A percentile compares a stretch with the other conserved stretches of the same genome.
Conservation (phyloP, 2,329 filamentous ascomycete species). For the Cryphonectria naterciae region DNA sequence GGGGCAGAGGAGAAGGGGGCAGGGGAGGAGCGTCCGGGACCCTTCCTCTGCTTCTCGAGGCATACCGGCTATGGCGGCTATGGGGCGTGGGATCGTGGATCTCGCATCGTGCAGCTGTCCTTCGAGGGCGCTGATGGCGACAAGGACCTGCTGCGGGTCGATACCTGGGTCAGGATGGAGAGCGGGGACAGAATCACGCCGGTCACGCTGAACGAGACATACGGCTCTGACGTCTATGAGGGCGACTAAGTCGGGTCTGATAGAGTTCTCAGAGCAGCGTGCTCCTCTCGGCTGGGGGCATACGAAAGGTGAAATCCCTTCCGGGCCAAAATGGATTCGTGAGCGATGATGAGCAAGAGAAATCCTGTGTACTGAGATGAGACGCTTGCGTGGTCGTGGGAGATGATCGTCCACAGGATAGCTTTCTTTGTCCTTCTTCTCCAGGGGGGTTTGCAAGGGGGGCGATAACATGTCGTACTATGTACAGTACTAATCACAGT, state of each 20-base stretch:
- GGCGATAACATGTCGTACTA: background rate
- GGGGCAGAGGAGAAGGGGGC: too few relatives aligned
- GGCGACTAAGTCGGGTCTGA: background rate
- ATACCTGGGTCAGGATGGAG: slow-evolving; percentile 31
- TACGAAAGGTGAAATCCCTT: background rate
- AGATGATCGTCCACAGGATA: too few relatives aligned
- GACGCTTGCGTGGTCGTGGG: too few relatives aligned
- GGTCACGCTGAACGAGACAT: slow-evolving; percentile 29
- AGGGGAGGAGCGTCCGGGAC: slow-evolving; percentile 31
- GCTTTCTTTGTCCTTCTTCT: too few relatives aligned
- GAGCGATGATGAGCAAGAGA: too few relatives aligned
- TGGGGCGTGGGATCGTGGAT: slow-evolving; percentile 27
- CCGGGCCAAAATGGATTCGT: too few relatives aligned
- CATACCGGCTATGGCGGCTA: slow-evolving; percentile 30
- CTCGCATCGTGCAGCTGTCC: slow-evolving; percentile 30
- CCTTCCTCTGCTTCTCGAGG: slow-evolving; percentile 50
- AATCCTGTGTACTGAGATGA: too few relatives aligned
- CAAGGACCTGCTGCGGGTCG: slow-evolving; percentile 14
- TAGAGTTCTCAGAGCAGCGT: background rate
- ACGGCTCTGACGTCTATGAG: slow-evolving; percentile 27
- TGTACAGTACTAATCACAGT: background rate
- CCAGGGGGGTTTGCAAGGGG: background rate
- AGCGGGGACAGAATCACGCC: slow-evolving; percentile 17
- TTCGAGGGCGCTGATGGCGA: slow-evolving; percentile 21
- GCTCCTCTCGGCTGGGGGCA: background rate